Evolutionary conservation across 805 yeast genomes (phyloP).

Genomic region (Candida glaebosa): DNA sequence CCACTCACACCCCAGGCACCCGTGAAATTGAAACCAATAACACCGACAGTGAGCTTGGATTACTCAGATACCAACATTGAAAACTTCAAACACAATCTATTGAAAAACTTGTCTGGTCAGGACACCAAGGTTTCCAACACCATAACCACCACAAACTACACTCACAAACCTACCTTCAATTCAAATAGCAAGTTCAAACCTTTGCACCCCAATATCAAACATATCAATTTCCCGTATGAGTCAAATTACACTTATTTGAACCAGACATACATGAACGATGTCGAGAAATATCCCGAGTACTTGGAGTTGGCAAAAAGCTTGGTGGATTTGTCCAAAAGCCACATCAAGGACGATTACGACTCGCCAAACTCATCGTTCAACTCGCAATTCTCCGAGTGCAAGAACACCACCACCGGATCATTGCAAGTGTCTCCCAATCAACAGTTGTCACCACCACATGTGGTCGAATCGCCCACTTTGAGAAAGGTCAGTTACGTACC

Average conservation of each 20-base stretch:
- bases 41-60: slow-evolving; percentile 42
- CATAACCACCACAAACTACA: no score
- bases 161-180: slow-evolving; percentile 36
- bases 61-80: slow-evolving; percentile 37
- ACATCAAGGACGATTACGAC: not conserved
- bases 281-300: slow-evolving; percentile 46
- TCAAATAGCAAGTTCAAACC: slow-evolving; percentile 26
- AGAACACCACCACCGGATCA: no score
- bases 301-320: slow-evolving; percentile 45
- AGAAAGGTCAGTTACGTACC: not conserved
- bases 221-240: slow-evolving; percentile 50
- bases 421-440: no score
- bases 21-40: slow-evolving; percentile 26
- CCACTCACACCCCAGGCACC: slow-evolving; percentile 15
- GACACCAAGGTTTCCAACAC: no score
- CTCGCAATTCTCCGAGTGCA: no score
- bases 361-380: not conserved
- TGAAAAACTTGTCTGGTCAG: not conserved
- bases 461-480: not conserved
- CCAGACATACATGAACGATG: slow-evolving; percentile 47
- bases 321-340: slow-evolving; percentile 27
- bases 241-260: slow-evolving; percentile 50
- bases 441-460: not conserved
- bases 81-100: no score
- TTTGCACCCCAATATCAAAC: slow-evolving; percentile 13